Evolutionary conservation across 2,329 filamentous ascomycete species (phyloP), one percentile per base, ranked within the genome.

Genomic region (Sporothrix schenckii): DNA sequence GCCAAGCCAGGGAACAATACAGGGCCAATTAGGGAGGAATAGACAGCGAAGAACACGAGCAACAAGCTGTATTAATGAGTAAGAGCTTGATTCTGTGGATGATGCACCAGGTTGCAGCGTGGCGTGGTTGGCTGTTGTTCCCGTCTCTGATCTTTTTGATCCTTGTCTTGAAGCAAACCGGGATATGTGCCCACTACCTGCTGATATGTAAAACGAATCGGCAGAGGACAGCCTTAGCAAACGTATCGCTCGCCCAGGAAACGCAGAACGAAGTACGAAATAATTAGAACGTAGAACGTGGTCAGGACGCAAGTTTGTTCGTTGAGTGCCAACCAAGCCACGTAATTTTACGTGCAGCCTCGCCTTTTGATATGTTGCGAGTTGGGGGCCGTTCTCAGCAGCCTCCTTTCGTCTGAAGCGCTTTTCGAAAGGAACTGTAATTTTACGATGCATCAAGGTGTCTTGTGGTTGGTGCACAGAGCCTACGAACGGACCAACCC

Each of bases 1-100:
- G 61, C 61, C 61, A 65, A 65, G 44, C 60, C 60, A 21, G 60
- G 56, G 34, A 41, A 11, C 19, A 19, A 60, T 41, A 41, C 30
- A 60, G 39, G 54, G 30, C 54, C 21, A 60, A 60, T 41, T 60
- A 21, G 19, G 54, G 30, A 60, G 39, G 30, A 39, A 21, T 44
- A 10, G 19, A 61, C n/a, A 44, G 16, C 11, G 58, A 24, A n/a
- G 39, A 14, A 60, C 56, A 58, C 19, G 54, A 41, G 16, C 19
- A 60, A 41, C 56, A 41, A 21, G 56, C 56, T 34, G 6, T 7
- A 34, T 34, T 34, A 44, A 34, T 34, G 30, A 11, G 34, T 5
- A 16, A 21, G 9, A 19, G 30, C 11, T 56, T 19, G 56, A 9
- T 14, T 41, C 30, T 30, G 13, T 10, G 13, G n/a, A n/a, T n/a